These are phyloP conservation scores for Trichoderma afroharzianum DNA, from an alignment of 2,329 filamentous ascomycete genomes.

Conservation along the genomic window DNA sequence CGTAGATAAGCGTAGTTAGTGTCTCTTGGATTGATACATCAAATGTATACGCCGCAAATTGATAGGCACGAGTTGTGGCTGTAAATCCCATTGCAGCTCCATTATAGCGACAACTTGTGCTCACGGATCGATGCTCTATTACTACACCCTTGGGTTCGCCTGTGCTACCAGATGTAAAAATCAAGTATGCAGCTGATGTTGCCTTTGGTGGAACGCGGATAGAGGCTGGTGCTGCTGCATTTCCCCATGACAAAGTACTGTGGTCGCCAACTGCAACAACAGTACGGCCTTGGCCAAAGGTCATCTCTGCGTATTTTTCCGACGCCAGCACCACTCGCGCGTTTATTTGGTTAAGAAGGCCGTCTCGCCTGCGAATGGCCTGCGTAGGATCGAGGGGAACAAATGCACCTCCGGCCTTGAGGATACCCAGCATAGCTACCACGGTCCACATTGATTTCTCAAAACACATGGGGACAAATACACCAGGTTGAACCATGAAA, in stretches of 20 bases:
- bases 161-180: conserved; percentile 19
- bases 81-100: background rate
- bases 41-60: conserved; percentile 35
- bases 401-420: conserved; percentile 29
- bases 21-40: conserved; percentile 37
- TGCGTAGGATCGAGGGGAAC: conserved; percentile 3
- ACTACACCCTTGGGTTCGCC: conserved; percentile 16
- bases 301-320: no score
- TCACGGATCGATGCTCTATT: background rate
- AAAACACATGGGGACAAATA: conserved; percentile 30
- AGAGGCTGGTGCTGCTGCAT: no score
- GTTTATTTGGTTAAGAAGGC: background rate
- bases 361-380: no score
- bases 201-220: background rate
- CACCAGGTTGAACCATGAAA: no score
- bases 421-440: conserved; percentile 29
- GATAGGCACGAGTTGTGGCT: conserved; percentile 18
- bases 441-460: conserved; percentile 32
- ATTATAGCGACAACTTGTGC: background rate
- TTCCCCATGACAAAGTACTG: no score
- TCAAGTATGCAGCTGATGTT: conserved; percentile 5
- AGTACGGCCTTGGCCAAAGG: no score
- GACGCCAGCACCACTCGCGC: background rate
- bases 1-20: conserved; percentile 35
- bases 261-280: no score